Evolutionary conservation across 179 eudicot genomes (phyloP), one percentile per base, ranked within the genome.

Genomic region (Gypsophila paniculata): DNA sequence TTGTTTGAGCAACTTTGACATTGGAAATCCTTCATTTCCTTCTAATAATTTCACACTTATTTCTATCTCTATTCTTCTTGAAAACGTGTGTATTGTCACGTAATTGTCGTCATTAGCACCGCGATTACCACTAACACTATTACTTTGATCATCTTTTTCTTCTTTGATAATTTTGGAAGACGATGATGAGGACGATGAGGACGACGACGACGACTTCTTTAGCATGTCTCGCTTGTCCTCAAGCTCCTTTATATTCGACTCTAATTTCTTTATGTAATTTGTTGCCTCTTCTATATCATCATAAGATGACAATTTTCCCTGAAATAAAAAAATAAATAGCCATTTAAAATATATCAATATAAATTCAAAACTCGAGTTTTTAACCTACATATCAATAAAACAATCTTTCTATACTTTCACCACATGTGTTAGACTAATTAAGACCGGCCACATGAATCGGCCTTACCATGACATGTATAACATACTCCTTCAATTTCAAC

Each of bases 241-340:
- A 51, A 68, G 71, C 71, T 68, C 60, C 22, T 68, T 68, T 68
- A 68, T 68, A 51, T 25, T 68, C 17, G 15, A 8, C 71, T 68
- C 71, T 26, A 68, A 68, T 44, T 51, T 51, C 29, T 68, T 68
- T 11, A 68, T 68, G 71, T 68, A 68, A 8, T 68, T 51, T 29
- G 71, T 17, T 25, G 71, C 71, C 13, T 68, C 71, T 51, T 68
- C 71, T 68, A 68, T 0, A 44, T 68, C 71, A 51, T 68, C 71
- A 51, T 19, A 26, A 5, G 42, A 2, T 51, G 71, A 29, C 51
- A 42, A 25, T 49, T 68, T 13, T 68, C 42, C 71, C 71, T 68
- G 25, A 18, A 21, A 65, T 42, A n/a, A n/a, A n/a, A n/a, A 29
- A 57, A 21, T 21, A 57, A 8, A 55, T 46, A 46, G 15, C 52